These are phyloP conservation scores for Fusarium sulawesiense DNA, from an alignment of 2,329 filamentous ascomycete species.

Conservation along the genomic window DNA sequence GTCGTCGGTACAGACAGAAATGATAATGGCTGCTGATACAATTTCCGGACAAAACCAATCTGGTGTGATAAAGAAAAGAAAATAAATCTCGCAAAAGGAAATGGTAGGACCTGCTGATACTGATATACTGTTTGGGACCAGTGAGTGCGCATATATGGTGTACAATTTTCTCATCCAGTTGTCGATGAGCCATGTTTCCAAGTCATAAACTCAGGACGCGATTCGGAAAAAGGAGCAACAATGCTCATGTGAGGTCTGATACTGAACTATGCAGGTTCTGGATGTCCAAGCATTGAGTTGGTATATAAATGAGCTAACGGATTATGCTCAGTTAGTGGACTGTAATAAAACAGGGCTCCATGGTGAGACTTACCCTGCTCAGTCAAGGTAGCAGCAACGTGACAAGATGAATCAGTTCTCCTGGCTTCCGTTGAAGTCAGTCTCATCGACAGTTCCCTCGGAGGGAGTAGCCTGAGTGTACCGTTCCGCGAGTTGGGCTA, in stretches of 20 bases:
- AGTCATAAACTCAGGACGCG: constrained; percentile 16
- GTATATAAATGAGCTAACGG: background rate
- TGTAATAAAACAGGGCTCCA: background rate
- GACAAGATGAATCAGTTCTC: constrained; percentile 5
- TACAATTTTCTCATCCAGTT: constrained; percentile 25
- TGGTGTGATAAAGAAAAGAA: background rate
- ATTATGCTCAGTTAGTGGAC: constrained; percentile 15
- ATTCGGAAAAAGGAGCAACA: constrained; percentile 12
- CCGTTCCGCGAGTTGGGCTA: constrained; percentile 17
- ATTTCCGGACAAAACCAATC: background rate
- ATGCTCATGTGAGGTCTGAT: constrained; percentile 7
- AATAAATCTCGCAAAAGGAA: constrained; percentile 25
- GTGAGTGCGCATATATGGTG: constrained; percentile 4
- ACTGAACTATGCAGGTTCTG: background rate
- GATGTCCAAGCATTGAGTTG: constrained; percentile 4
- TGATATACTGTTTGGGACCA: background rate
- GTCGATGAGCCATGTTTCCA: constrained; percentile 23
- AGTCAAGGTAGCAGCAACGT: background rate
- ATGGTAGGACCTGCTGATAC: background rate
- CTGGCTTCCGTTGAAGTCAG: background rate
- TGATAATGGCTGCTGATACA: background rate
- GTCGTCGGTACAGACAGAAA: background rate
- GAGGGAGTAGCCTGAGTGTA: constrained; percentile 31
- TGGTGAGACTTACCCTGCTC: constrained; percentile 4
- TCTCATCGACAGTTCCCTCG: constrained; percentile 22